Conservation (phyloP, 495 filamentous ascomycete species). For the Penicillium riverlandense region DNA sequence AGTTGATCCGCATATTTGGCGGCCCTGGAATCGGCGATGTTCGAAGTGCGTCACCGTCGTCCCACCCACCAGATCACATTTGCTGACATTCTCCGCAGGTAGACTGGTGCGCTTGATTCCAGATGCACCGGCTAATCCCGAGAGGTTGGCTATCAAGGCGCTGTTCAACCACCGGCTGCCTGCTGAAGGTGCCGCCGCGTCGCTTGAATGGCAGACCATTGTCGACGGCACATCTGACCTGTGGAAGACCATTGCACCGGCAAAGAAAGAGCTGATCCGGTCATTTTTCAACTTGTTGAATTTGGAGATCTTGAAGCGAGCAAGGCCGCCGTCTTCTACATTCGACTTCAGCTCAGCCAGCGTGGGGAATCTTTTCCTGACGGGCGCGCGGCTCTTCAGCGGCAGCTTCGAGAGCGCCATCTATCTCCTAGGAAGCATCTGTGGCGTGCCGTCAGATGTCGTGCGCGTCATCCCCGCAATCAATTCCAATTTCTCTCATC, state of each 20-base stretch:
- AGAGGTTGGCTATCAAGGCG: conserved; percentile 63
- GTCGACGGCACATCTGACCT: conserved; percentile 71
- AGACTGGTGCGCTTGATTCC: conserved; percentile 90
- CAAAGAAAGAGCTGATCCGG: conserved; percentile 87
- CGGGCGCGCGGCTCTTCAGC: conserved; percentile 72
- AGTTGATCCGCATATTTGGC: conserved; percentile 87
- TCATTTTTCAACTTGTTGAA: conserved; percentile 84
- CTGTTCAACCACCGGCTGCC: conserved; percentile 85
- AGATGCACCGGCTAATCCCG: conserved; percentile 47
- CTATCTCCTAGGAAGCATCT: conserved; percentile 75
- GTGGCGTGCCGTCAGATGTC: conserved; percentile 59
- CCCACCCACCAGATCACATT: too few relatives aligned
- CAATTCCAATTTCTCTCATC: conserved; percentile 88
- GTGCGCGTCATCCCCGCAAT: conserved; percentile 82
- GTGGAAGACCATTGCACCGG: conserved; percentile 69
- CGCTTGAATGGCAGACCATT: conserved; percentile 78
- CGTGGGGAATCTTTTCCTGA: conserved; percentile 92
- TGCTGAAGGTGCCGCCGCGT: conserved; percentile 30
- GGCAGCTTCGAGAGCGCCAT: conserved; percentile 78
- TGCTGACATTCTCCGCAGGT: conserved; percentile 37
- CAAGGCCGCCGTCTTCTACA: conserved; percentile 62
- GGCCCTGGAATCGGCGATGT: conserved; percentile 91
- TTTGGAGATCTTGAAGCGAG: conserved; percentile 82
- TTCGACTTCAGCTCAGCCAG: conserved; percentile 87
- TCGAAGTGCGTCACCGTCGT: conserved; percentile 54